Base-by-base conservation (phyloP, 2,329 filamentous ascomycete genomes). In the Phoma herbarum region DNA sequence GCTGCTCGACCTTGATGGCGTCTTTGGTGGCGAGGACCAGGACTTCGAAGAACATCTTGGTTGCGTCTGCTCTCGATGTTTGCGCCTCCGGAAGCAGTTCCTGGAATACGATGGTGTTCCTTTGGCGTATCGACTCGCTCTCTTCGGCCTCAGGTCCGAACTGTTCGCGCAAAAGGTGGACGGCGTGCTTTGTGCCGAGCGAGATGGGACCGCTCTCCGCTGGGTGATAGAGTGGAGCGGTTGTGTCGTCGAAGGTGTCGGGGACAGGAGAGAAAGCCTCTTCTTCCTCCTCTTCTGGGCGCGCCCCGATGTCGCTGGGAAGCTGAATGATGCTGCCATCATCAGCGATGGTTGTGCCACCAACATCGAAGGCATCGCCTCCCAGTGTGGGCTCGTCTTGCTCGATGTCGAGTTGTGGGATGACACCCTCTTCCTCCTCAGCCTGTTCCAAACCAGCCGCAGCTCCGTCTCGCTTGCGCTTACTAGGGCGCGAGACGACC, bases 11-110 rank as follows among this genome's bases (percentile, higher is more conserved):
- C 79, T 97, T 97, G 80, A 99, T 91, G 26, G 95, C 95, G 75
- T 99, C 95, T 81, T 99, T 99, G 41, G 95, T 99, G 5, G 94
- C 95, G 45, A 99, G 84, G 3, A 99, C 95, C 23, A 99, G 84
- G 53, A 95, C 90, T 80, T 99, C 95, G 71, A 99, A 99, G 82
- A 99, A 99, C 93, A 99, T 97, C 84, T 97, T 97, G 42, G 95
- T 99, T 0, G 95, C 95, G 70, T 98, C 95, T 9, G 90, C 90
- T 77, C 92, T 91, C 65, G 86, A 92, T 0, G 94, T 94, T 60
- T 85, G 86, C 64, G 84, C 81, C 78, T 96, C 92, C 0, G 95
- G 95, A 31, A 97, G 85, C 46, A 99, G 84, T 57, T 96, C 90
- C 71, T 97, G 94, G 83, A 99, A 97, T 3, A 96, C 84, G 3